Conservation (phyloP, 176 grass and related monocot genomes). For the Aegilops speltoides region DNA sequence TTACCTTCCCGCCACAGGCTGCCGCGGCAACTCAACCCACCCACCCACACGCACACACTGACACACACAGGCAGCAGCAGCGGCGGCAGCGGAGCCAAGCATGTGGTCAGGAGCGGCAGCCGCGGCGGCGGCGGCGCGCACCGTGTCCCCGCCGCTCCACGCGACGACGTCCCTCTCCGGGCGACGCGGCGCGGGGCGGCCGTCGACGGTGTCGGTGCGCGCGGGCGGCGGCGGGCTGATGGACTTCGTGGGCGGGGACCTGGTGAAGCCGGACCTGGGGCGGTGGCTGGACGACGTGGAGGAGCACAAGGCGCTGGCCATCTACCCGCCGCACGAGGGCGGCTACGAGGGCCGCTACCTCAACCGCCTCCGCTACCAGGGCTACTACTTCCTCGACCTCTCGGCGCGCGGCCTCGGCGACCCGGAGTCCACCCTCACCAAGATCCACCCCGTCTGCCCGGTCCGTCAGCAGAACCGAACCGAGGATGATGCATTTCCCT, state of each 20-base stretch:
- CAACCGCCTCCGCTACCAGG: conserved; percentile 73
- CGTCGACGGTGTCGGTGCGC: conserved; percentile 24
- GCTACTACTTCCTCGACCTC: conserved; percentile 87
- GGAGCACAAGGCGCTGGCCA: conserved; percentile 81
- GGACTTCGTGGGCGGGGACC: conserved; percentile 80
- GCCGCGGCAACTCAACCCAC: background rate
- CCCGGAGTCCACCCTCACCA: conserved; percentile 82
- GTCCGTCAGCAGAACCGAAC: conserved; percentile 33
- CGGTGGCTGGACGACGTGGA: conserved; percentile 83
- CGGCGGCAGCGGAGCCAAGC: background rate
- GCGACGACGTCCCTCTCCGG: background rate
- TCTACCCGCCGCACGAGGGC: conserved; percentile 93
- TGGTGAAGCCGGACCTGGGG: conserved; percentile 70
- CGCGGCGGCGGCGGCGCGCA: conserved; percentile 23
- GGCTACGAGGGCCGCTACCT: conserved; percentile 96
- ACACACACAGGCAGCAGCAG: background rate
- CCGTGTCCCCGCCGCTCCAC: conserved; percentile 33
- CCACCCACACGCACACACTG: background rate
- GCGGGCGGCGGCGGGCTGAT: conserved; percentile 10
- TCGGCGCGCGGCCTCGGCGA: conserved; percentile 84
- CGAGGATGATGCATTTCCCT: background rate
- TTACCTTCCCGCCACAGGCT: conserved; percentile 38
- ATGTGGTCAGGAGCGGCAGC: conserved; percentile 44
- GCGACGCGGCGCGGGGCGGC: background rate
- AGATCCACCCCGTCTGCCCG: conserved; percentile 91